Evolutionary conservation across 805 yeast species (phyloP).

Genomic region (Nakazawaea wickerhamii): DNA sequence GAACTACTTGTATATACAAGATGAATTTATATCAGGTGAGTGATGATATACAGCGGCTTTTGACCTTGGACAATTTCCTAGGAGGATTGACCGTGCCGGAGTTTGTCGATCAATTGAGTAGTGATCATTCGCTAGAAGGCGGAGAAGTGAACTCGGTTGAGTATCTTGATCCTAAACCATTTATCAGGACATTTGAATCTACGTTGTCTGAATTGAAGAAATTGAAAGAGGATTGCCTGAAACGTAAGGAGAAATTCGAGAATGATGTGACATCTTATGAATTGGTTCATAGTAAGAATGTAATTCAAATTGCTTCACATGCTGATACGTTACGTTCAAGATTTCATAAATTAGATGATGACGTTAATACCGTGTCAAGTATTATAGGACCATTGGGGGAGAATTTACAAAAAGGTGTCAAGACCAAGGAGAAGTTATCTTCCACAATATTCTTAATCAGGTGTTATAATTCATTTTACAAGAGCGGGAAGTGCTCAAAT

Average conservation of each 20-base stretch:
- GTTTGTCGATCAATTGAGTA: slow-evolving; percentile 73
- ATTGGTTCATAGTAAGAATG: slow-evolving; percentile 60
- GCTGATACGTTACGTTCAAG: slow-evolving; percentile 25
- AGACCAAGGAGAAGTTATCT: slow-evolving; percentile 65
- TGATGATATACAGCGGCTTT: slow-evolving; percentile 50
- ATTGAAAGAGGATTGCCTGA: slow-evolving; percentile 50
- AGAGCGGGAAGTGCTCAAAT: slow-evolving; percentile 43
- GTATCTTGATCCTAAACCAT: slow-evolving; percentile 86
- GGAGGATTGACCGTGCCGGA: slow-evolving; percentile 70
- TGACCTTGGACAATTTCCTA: slow-evolving; percentile 58
- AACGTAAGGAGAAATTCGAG: slow-evolving; percentile 46
- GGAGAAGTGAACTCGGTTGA: slow-evolving; percentile 47
- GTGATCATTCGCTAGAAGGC: slow-evolving; percentile 51
- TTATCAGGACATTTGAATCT: slow-evolving; percentile 87
- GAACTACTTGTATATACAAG: too few relatives aligned
- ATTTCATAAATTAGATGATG: slow-evolving; percentile 36
- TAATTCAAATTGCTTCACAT: slow-evolving; percentile 46
- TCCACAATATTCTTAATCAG: slow-evolving; percentile 69
- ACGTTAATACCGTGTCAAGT: slow-evolving; percentile 51
- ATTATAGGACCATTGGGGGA: slow-evolving; percentile 68
- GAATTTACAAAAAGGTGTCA: slow-evolving; percentile 59
- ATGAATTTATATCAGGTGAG: slow-evolving; percentile 55
- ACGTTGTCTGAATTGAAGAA: slow-evolving; percentile 67
- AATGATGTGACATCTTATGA: slow-evolving; percentile 57
- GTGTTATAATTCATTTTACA: slow-evolving; percentile 71